Base-by-base conservation (phyloP, 2,329 filamentous ascomycete species). In the Neofusicoccum umdonicola region DNA sequence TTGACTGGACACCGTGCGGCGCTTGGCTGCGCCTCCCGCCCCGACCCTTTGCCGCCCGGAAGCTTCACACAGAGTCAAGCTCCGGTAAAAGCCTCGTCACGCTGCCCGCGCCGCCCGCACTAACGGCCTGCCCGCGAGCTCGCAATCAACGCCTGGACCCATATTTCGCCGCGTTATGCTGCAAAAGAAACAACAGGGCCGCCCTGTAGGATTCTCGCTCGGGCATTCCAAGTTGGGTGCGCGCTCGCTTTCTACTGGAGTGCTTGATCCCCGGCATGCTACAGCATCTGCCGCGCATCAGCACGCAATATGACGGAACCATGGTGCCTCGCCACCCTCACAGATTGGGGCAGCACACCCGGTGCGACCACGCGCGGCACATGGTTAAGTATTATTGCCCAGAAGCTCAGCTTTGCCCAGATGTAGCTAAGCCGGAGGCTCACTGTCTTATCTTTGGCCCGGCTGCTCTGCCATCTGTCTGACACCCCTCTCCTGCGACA, bases 241-340 rank as follows among this genome's bases (percentile, higher is more conserved):
- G 42, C 17, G 17, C 17, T 47, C 54, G 31, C 13, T 22, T 15
- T 58, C 22, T 13, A 42, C 41, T 60, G 41, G 22, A 37, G 31
- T 5, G 3, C 27, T 27, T 35, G 56, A 27, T 60, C 42, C 31
- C 56, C 56, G 56, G n/a, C 17, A 19, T 47, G 41, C 31, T 35
- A 15, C 15, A 58, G 19, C 15, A 8, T 37, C n/a, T n/a, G 27
- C 15, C 15, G 39, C 41, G 61, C 48, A 44, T 47, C 13, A 63
- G 61, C 61, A 63, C 61, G 61, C 61, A 63, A 63, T 54, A 42
- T 27, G 50, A n/a, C 39, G 41, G 61, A 8, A 35, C 15, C 61
- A 56, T 63, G 48, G 61, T 63, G 61, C 27, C 48, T 47, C 51
- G 61, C 61, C 61, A 39, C 48, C n/a, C 50, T n/a, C 50, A 15